Evolutionary conservation across 352 stramenopile species (phyloP).

Genomic region (Halophytophthora polymorphica): DNA sequence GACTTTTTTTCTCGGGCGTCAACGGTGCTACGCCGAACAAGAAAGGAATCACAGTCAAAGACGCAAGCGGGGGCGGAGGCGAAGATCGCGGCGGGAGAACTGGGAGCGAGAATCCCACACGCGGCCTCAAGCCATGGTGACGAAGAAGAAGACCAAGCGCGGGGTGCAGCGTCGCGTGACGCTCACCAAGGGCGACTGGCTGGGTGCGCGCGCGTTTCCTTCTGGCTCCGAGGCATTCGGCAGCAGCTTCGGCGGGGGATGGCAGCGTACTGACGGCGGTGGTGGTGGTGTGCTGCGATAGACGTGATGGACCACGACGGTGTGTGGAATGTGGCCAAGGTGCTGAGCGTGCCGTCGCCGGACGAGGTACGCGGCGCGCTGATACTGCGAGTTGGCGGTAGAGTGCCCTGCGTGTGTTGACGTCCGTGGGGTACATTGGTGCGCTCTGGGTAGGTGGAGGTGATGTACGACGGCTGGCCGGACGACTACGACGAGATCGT

Average conservation of each 20-base stretch:
- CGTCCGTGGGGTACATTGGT: background rate
- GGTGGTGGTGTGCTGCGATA: conserved; percentile 9
- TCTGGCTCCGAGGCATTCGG: too few species aligned
- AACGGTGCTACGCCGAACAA: too few species aligned
- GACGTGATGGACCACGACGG: conserved; percentile 63
- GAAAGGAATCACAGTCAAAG: too few species aligned
- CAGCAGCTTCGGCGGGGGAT: background rate
- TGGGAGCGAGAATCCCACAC: too few species aligned
- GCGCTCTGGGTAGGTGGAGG: conserved; percentile 36
- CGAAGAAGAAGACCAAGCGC: conserved; percentile 4
- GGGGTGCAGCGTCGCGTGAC: background rate
- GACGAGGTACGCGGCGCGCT: conserved; percentile 11
- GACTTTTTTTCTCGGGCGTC: too few species aligned
- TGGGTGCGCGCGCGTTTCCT: conserved; percentile 17
- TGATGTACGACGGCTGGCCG: conserved; percentile 70
- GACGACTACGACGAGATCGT: conserved; percentile 60
- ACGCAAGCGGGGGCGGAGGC: too few species aligned
- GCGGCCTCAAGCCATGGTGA: too few species aligned
- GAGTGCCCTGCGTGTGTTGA: background rate
- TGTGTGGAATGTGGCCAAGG: conserved; percentile 65
- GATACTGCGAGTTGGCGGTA: background rate
- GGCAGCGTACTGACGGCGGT: background rate
- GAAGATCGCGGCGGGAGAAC: too few species aligned
- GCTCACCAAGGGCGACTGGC: conserved; percentile 25
- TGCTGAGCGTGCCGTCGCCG: conserved; percentile 28